These are phyloP conservation scores for Talaromyces adpressus DNA, from an alignment of 495 filamentous ascomycete species.

Conservation along the genomic window DNA sequence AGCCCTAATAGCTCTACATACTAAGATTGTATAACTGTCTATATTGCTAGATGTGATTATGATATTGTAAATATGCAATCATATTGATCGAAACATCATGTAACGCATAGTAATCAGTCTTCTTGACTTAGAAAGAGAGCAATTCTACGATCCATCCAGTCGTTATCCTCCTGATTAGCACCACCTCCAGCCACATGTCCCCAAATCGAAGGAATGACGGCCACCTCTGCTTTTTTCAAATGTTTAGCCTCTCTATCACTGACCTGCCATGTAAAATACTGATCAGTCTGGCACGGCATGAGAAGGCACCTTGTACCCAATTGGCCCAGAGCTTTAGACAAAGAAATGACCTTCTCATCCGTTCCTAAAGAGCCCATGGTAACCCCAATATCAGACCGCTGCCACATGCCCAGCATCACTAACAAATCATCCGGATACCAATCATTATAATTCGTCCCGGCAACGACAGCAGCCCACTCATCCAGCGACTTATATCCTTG, in stretches of 20 bases:
- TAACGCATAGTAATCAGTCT: not conserved
- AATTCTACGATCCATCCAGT: slow-evolving; percentile 53
- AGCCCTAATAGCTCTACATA: not conserved
- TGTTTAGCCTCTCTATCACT: slow-evolving; percentile 46
- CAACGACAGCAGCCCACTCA: slow-evolving; percentile 54
- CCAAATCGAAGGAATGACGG: slow-evolving; percentile 51
- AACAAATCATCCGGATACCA: slow-evolving; percentile 55
- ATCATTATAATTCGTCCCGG: slow-evolving; percentile 28
- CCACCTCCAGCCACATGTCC: slow-evolving; percentile 54
- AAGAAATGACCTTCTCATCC: slow-evolving; percentile 39
- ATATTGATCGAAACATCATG: not conserved
- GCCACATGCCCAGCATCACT: slow-evolving; percentile 59
- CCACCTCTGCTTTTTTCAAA: slow-evolving; percentile 37
- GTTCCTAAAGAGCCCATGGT: not conserved
- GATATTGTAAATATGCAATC: not conserved
- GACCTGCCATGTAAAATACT: slow-evolving; percentile 59
- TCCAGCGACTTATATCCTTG: slow-evolving; percentile 47
- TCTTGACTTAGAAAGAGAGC: slow-evolving; percentile 18
- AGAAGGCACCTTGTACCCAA: slow-evolving; percentile 52
- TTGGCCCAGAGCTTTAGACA: slow-evolving; percentile 43
- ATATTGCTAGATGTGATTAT: not conserved
- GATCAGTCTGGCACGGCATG: slow-evolving; percentile 52
- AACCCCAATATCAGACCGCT: slow-evolving; percentile 46
- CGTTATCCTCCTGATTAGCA: slow-evolving; percentile 44
- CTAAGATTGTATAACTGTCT: not conserved